phyloP scores from a whole-genome alignment of 768 basidiomycete genomes.

The Russula ochroleuca region DNA sequence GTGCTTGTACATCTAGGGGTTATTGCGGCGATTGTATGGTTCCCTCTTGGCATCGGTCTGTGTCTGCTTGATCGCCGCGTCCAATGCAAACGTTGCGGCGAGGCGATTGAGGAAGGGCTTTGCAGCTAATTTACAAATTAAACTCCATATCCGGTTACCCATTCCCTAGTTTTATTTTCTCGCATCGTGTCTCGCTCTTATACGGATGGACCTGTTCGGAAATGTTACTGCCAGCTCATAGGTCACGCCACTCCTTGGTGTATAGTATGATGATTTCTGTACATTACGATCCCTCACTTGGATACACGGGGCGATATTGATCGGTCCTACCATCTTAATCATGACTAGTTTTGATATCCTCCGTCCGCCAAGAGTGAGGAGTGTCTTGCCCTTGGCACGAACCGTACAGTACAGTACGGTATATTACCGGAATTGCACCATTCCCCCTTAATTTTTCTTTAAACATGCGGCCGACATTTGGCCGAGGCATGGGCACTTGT shows the following conservation, averaged over 20 bases:
- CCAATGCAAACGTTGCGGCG: slow-evolving; percentile 53
- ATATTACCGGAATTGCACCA: too few species aligned
- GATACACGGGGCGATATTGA: background rate
- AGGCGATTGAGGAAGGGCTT: slow-evolving; percentile 37
- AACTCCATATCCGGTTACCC: background rate
- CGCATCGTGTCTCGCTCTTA: background rate
- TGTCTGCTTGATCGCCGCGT: slow-evolving; percentile 73
- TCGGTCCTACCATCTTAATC: background rate
- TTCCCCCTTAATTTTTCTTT: slow-evolving; percentile 6
- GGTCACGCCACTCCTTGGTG: background rate
- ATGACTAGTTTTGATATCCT: background rate
- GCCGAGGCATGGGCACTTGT: background rate
- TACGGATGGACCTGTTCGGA: background rate
- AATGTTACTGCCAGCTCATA: background rate
- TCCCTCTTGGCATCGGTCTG: slow-evolving; percentile 74
- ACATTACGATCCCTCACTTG: background rate
- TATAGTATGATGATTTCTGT: background rate
- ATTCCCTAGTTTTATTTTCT: background rate
- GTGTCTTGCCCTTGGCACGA: background rate
- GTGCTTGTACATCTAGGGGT: slow-evolving; percentile 45
- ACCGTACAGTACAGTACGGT: too few species aligned
- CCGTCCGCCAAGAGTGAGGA: background rate
- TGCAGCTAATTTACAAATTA: slow-evolving; percentile 7
- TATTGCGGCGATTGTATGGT: slow-evolving; percentile 81
- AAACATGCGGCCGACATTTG: background rate